Conservation (phyloP, 495 filamentous ascomycete species). For the Trichocladium uniseriatum region DNA sequence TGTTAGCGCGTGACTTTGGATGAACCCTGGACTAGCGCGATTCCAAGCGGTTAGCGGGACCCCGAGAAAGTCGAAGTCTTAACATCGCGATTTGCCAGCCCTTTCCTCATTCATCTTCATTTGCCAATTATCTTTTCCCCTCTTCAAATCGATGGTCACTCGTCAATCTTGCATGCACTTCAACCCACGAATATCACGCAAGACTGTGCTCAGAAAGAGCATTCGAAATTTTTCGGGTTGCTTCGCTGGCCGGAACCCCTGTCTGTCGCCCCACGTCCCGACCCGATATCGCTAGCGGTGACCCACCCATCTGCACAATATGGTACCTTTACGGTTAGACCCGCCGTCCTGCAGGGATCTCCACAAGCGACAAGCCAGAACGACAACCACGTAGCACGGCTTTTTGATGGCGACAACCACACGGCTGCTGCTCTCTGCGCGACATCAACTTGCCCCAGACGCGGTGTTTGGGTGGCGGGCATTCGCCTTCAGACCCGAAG, state of each 20-base stretch:
- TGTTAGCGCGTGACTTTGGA: conserved; percentile 19
- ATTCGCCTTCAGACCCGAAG: not conserved
- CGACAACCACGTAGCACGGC: conserved; percentile 39
- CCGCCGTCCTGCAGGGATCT: conserved; percentile 17
- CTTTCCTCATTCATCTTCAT: not conserved
- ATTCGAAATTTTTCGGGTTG: conserved; percentile 11
- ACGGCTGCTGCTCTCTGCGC: too few relatives aligned
- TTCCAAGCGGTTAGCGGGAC: conserved; percentile 2
- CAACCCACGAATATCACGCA: not conserved
- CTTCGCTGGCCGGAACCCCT: conserved; percentile 1
- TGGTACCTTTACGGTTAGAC: conserved; percentile 14
- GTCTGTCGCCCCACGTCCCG: conserved; percentile 14
- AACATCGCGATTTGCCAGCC: conserved; percentile 2
- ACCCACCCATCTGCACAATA: conserved; percentile 6
- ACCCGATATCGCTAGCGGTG: conserved; percentile 12
- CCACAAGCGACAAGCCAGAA: conserved; percentile 29
- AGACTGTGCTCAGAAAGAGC: not conserved
- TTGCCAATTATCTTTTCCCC: not conserved
- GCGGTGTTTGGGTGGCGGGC: not conserved
- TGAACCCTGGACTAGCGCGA: conserved; percentile 7
- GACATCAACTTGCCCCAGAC: not conserved
- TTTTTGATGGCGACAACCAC: too few relatives aligned
- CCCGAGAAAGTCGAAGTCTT: conserved; percentile 8
- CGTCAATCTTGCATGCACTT: not conserved
- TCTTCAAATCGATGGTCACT: not conserved